These are phyloP conservation scores for Penicillium rolfsii DNA, from an alignment of 2,329 filamentous ascomycete genomes.

Conservation along the genomic window DNA sequence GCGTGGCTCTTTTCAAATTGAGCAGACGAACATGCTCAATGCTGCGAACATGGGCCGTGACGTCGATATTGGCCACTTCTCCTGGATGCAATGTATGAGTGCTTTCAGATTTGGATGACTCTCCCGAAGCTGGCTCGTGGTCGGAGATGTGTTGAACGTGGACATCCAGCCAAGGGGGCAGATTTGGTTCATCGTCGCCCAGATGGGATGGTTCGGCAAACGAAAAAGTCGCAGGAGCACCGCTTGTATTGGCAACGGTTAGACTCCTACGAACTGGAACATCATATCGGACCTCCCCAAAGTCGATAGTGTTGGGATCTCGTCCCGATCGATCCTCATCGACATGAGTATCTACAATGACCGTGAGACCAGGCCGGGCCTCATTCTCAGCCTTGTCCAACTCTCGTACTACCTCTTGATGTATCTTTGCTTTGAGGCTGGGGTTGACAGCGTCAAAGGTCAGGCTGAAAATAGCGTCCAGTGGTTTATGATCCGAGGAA, in stretches of 20 bases:
- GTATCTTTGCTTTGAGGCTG: constrained; percentile 78
- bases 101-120: constrained; percentile 41
- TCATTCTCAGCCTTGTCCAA: constrained; percentile 93
- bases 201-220: constrained; percentile 73
- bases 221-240: constrained; percentile 75
- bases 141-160: constrained; percentile 62
- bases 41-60: constrained; percentile 69
- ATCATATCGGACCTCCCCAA: constrained; percentile 74
- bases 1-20: constrained; percentile 65
- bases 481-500: constrained; percentile 94
- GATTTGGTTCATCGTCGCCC: constrained; percentile 48
- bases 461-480: constrained; percentile 79
- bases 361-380: constrained; percentile 75
- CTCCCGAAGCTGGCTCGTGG: constrained; percentile 31
- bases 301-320: constrained; percentile 67
- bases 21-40: constrained; percentile 67
- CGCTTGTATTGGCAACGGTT: constrained; percentile 90
- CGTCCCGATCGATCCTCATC: constrained; percentile 38
- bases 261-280: constrained; percentile 67
- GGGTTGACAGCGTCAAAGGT: constrained; percentile 86
- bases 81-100: constrained; percentile 76
- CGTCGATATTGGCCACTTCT: constrained; percentile 72
- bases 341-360: constrained; percentile 70
- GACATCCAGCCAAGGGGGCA: constrained; percentile 71
- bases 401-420: constrained; percentile 84